Conservation (phyloP, 2,329 filamentous ascomycete species). For the Exophiala oligosperma region DNA sequence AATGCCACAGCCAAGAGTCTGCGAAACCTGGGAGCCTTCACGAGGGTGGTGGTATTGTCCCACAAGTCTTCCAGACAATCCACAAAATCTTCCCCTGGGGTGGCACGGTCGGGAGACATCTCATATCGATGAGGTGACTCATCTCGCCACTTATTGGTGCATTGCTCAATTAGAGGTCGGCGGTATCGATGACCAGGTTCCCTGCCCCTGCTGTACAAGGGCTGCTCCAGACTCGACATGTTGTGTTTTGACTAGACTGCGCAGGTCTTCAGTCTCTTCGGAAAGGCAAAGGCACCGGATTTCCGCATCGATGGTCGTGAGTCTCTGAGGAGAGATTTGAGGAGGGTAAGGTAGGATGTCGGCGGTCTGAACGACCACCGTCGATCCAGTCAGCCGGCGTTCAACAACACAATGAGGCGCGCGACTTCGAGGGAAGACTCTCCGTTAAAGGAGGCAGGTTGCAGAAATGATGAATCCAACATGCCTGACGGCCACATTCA, state of each 20-base stretch:
- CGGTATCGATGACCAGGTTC: slow-evolving; percentile 1
- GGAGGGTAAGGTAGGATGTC: no score
- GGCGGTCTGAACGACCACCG: no score
- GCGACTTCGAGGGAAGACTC: no score
- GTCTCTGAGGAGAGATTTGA: no score
- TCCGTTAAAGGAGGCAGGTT: no score
- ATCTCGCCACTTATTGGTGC: slow-evolving; percentile 41
- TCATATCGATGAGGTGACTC: slow-evolving; percentile 26
- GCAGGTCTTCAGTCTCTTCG: no score
- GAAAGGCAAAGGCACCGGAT: no score
- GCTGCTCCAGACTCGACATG: background rate
- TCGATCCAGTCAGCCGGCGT: no score
- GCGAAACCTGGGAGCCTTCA: slow-evolving; percentile 43
- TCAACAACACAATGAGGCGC: no score
- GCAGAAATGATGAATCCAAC: no score
- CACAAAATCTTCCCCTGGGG: slow-evolving; percentile 31
- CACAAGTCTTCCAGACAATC: slow-evolving; percentile 25
- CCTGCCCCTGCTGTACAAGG: background rate
- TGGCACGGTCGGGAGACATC: slow-evolving; percentile 26
- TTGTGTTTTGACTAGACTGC: background rate
- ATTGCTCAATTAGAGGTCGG: slow-evolving; percentile 40
- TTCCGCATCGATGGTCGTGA: no score
- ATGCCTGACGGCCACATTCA: no score
- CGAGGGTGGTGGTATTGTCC: slow-evolving; percentile 31
- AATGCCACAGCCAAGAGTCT: slow-evolving; percentile 25